phyloP scores from a whole-genome alignment of 2,329 filamentous ascomycete species.

The Celoporthe dispersa region DNA sequence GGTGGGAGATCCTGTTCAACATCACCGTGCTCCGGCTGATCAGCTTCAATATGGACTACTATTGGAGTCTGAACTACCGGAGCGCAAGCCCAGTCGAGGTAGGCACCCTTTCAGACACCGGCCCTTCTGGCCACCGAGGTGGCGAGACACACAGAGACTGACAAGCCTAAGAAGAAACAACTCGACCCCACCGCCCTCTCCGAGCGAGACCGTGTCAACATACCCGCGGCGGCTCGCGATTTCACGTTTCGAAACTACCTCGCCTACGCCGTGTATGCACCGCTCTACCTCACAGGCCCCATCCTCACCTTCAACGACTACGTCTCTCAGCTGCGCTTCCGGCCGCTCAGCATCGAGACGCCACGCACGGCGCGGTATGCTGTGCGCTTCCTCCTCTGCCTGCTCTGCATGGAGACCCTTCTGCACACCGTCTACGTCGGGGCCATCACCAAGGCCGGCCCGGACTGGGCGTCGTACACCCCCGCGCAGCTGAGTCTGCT shows the following conservation, averaged over 20 bases:
- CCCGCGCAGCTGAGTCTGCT: constrained; percentile 87
- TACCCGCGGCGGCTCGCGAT: constrained; percentile 71
- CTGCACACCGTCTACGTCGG: constrained; percentile 93
- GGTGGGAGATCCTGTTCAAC: constrained; percentile 99
- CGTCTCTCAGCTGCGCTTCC: constrained; percentile 81
- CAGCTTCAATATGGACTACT: constrained; percentile 96
- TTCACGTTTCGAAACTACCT: constrained; percentile 86
- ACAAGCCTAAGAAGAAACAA: constrained; percentile 92
- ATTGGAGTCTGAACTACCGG: constrained; percentile 79
- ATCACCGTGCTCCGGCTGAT: constrained; percentile 90
- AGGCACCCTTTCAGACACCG: constrained; percentile 40
- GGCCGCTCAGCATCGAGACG: constrained; percentile 69
- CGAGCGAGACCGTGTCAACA: constrained; percentile 82
- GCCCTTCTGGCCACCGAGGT: not conserved
- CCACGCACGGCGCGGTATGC: constrained; percentile 79
- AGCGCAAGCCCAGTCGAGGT: constrained; percentile 79
- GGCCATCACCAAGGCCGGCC: constrained; percentile 82
- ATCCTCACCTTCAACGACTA: constrained; percentile 99
- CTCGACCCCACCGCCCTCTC: constrained; percentile 85
- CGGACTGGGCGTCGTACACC: constrained; percentile 82
- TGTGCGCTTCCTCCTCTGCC: constrained; percentile 76
- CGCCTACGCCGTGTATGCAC: constrained; percentile 88
- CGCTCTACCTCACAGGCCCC: constrained; percentile 88
- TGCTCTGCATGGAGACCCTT: constrained; percentile 89
- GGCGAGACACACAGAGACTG: constrained; percentile 48